A percentile compares a stretch with the other conserved stretches of the same genome.
Evolutionary conservation across 371 early-diverging fungal species (phyloP).

Genomic region (Mucor indicus): DNA sequence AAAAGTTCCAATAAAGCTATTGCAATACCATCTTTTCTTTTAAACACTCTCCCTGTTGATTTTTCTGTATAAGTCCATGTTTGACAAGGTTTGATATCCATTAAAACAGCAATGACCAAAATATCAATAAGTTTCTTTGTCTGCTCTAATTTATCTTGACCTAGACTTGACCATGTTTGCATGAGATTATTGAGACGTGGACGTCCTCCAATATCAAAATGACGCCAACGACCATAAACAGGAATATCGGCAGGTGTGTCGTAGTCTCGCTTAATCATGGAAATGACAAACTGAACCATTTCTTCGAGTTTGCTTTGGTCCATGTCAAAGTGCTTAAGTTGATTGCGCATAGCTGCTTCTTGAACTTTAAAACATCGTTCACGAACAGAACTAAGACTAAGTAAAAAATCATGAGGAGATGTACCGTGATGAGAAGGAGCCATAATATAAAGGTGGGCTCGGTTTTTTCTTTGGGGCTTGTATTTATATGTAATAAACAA

Average conservation of each 20-base stretch:
- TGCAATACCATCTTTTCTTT: slow-evolving; percentile 84
- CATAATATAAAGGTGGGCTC: too few relatives aligned
- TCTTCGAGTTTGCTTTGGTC: slow-evolving; percentile 62
- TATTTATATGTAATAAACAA: too few relatives aligned
- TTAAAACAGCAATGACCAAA: slow-evolving; percentile 80
- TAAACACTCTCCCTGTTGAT: slow-evolving; percentile 49
- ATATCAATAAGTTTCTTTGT: slow-evolving; percentile 78
- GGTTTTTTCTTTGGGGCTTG: too few relatives aligned
- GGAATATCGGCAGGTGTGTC: slow-evolving; percentile 64
- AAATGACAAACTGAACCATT: slow-evolving; percentile 69
- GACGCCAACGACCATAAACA: slow-evolving; percentile 87
- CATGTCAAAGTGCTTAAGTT: slow-evolving; percentile 71
- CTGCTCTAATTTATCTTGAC: slow-evolving; percentile 54
- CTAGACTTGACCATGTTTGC: slow-evolving; percentile 35
- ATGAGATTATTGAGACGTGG: slow-evolving; percentile 63
- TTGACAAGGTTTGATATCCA: slow-evolving; percentile 89
- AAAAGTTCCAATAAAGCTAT: slow-evolving; percentile 86
- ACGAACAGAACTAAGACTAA: slow-evolving; percentile 77
- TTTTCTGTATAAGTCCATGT: slow-evolving; percentile 73
- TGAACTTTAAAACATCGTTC: slow-evolving; percentile 71
- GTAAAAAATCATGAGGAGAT: slow-evolving; percentile 52
- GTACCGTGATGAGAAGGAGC: slow-evolving; percentile 14
- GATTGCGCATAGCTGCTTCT: slow-evolving; percentile 50
- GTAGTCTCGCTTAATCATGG: slow-evolving; percentile 73
- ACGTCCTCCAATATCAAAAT: slow-evolving; percentile 70